phyloP scores from a whole-genome alignment of 1,284 basidiomycete genomes.

The Peniophora sp. region DNA sequence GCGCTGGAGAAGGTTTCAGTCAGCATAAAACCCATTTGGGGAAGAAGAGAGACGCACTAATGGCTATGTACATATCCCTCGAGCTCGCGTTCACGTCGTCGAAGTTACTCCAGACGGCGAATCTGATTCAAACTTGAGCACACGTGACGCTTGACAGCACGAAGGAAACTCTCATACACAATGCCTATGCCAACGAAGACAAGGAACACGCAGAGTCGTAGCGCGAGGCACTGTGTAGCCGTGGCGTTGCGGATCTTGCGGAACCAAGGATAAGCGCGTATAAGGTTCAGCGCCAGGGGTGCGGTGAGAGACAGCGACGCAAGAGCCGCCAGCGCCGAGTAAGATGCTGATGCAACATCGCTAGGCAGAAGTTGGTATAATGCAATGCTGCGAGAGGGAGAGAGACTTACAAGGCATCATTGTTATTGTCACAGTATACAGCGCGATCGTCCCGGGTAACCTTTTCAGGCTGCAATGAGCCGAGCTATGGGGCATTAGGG shows the following conservation, averaged over 20 bases:
- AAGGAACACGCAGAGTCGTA: conserved; percentile 29
- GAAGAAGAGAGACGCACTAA: conserved; percentile 24
- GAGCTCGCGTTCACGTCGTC: conserved; percentile 1
- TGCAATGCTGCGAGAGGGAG: background rate
- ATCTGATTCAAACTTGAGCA: background rate
- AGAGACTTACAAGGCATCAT: conserved; percentile 23
- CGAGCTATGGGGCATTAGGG: conserved; percentile 20
- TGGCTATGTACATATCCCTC: conserved; percentile 28
- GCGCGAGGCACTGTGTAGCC: conserved; percentile 20
- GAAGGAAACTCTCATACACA: conserved; percentile 14
- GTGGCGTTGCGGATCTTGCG: conserved; percentile 14
- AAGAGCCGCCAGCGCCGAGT: background rate
- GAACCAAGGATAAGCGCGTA: conserved; percentile 15
- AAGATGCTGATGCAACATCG: conserved; percentile 1
- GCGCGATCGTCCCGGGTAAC: conserved; percentile 27
- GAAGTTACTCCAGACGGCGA: conserved; percentile 6
- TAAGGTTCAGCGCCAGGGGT: conserved; percentile 6
- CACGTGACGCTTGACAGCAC: background rate
- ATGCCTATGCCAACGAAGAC: conserved; percentile 26
- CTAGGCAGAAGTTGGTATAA: background rate
- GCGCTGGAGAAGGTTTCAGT: conserved; percentile 19
- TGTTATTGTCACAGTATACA: conserved; percentile 32
- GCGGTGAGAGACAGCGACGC: background rate
- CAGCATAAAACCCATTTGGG: background rate
- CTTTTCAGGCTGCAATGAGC: conserved; percentile 18